Conservation (phyloP, 805 yeast species). For the Cyberlindnera petersonii region DNA sequence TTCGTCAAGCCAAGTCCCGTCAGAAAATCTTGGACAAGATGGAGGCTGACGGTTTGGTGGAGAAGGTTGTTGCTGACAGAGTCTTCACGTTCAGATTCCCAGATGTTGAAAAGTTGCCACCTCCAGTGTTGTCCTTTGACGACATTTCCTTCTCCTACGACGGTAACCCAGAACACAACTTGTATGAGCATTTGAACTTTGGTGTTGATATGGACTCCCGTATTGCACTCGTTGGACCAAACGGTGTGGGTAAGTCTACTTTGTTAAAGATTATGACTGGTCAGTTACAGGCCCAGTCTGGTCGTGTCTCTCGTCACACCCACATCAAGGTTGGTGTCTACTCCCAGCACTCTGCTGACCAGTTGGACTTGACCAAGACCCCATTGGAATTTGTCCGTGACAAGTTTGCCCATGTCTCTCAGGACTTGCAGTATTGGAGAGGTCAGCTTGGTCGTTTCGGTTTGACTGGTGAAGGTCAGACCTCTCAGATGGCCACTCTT, state of each 20-base stretch:
- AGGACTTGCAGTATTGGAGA: slow-evolving; percentile 99
- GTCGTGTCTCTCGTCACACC: slow-evolving; percentile 95
- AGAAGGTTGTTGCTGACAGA: slow-evolving; percentile 88
- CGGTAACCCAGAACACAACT: slow-evolving; percentile 75
- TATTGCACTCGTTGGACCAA: slow-evolving; percentile 96
- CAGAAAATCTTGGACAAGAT: slow-evolving; percentile 99
- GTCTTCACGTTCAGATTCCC: slow-evolving; percentile 94
- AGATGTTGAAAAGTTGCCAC: slow-evolving; percentile 94
- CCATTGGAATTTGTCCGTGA: slow-evolving; percentile 97
- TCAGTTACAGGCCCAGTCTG: slow-evolving; percentile 79
- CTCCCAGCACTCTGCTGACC: slow-evolving; percentile 98
- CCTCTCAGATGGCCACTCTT: slow-evolving; percentile 96
- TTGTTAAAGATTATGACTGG: slow-evolving; percentile 96
- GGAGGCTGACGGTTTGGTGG: slow-evolving; percentile 98
- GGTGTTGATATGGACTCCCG: slow-evolving; percentile 99
- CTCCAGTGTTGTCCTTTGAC: slow-evolving; percentile 96
- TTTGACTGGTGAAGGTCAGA: slow-evolving; percentile 97
- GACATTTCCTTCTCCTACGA: slow-evolving; percentile 91
- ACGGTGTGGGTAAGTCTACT: slow-evolving; percentile 98
- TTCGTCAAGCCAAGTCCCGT: slow-evolving; percentile 97
- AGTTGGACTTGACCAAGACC: slow-evolving; percentile 90
- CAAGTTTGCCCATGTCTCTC: slow-evolving; percentile 83
- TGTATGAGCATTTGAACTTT: slow-evolving; percentile 86
- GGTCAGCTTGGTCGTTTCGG: slow-evolving; percentile 97
- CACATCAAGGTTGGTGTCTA: slow-evolving; percentile 98